Percentiles rank a stretch among this genome's conserved stretches.
These are phyloP conservation scores for Rhinocladiella similis DNA, from an alignment of 2,329 filamentous ascomycete species.

Conservation along the genomic window DNA sequence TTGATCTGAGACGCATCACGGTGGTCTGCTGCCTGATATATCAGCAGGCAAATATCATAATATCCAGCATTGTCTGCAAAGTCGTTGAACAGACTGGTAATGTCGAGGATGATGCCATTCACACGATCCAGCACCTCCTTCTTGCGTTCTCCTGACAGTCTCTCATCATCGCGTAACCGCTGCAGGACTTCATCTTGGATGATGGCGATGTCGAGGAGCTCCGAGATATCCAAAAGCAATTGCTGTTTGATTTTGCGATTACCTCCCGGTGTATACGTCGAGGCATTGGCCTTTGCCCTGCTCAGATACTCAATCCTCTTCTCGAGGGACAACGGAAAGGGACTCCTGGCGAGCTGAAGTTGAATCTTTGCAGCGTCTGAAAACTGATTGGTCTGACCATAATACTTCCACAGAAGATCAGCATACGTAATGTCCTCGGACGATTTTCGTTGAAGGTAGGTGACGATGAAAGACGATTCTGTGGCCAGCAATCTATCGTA, in stretches of 20 bases:
- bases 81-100: constrained; percentile 86
- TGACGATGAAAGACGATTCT: constrained; percentile 80
- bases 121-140: constrained; percentile 66
- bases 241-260: constrained; percentile 80
- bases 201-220: constrained; percentile 86
- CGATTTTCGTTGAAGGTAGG: constrained; percentile 78
- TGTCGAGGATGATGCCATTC: constrained; percentile 73
- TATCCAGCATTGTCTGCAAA: constrained; percentile 91
- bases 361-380: constrained; percentile 88
- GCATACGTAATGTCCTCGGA: constrained; percentile 72
- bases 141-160: constrained; percentile 65
- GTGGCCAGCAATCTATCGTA: constrained; percentile 82
- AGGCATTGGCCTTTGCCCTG: constrained; percentile 88
- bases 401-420: constrained; percentile 90
- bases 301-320: constrained; percentile 87
- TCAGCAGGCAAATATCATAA: constrained; percentile 88
- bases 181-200: constrained; percentile 91
- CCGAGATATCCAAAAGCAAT: constrained; percentile 78
- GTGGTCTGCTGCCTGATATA: constrained; percentile 90
- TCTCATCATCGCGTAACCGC: constrained; percentile 69
- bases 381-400: constrained; percentile 79
- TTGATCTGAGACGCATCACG: constrained; percentile 82
- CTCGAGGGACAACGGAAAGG: constrained; percentile 76
- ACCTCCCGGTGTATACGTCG: constrained; percentile 74
- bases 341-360: constrained; percentile 76